These are phyloP conservation scores for Aspergillus brasiliensis DNA, from an alignment of 2,329 filamentous ascomycete species.

Conservation along the genomic window DNA sequence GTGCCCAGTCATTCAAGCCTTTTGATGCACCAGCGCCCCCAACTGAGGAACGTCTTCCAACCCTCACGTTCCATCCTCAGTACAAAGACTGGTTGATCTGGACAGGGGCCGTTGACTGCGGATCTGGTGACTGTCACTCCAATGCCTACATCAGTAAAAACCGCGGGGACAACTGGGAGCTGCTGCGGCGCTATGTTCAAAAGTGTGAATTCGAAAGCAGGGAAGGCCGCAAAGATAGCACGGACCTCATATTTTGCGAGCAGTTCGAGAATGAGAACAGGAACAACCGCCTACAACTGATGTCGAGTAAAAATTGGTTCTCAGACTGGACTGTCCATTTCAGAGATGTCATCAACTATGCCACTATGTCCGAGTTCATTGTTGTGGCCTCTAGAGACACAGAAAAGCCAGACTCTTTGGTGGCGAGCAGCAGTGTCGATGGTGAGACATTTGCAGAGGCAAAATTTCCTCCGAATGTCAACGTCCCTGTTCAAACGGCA, in stretches of 20 bases:
- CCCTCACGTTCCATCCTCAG: constrained; percentile 79
- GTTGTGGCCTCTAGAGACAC: constrained; percentile 72
- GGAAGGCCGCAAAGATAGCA: constrained; percentile 59
- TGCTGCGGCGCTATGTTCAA: constrained; percentile 70
- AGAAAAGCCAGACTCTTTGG: constrained; percentile 68
- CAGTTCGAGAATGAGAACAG: constrained; percentile 65
- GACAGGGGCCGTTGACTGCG: constrained; percentile 73
- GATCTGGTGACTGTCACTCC: constrained; percentile 65
- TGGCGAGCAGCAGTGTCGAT: constrained; percentile 81
- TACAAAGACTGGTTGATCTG: constrained; percentile 90
- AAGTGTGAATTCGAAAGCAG: constrained; percentile 86
- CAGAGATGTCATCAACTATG: constrained; percentile 78
- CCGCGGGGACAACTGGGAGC: constrained; percentile 76
- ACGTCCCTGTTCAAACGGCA: constrained; percentile 73
- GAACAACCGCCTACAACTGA: constrained; percentile 66
- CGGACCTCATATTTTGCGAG: constrained; percentile 66
- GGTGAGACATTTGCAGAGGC: constrained; percentile 80
- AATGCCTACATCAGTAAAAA: constrained; percentile 78
- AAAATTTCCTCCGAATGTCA: constrained; percentile 82
- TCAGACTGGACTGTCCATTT: constrained; percentile 64
- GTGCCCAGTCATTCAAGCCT: constrained; percentile 70
- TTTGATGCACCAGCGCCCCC: constrained; percentile 70
- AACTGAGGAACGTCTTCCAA: constrained; percentile 51
- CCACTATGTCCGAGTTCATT: constrained; percentile 96
- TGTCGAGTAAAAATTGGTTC: constrained; percentile 81